These are phyloP conservation scores for Solanum peruvianum DNA, from an alignment of 257 asterid species.

Conservation along the genomic window DNA sequence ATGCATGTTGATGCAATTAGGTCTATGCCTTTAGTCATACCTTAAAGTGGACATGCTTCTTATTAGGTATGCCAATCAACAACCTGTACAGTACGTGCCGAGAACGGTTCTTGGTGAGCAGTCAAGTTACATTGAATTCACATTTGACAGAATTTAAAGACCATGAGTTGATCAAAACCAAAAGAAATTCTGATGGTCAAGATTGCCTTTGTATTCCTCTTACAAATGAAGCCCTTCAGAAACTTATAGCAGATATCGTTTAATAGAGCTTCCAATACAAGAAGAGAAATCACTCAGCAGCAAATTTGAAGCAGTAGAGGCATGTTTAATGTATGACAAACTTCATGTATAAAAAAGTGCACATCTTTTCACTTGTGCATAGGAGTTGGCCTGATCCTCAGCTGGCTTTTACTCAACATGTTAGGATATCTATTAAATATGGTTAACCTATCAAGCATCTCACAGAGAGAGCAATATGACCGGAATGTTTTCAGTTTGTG, in stretches of 20 bases:
- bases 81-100: slow-evolving; percentile 61
- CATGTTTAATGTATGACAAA: neutral
- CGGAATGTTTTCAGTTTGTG: neutral
- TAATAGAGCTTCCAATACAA: slow-evolving; percentile 10
- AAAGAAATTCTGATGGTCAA: slow-evolving; percentile 68
- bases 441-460: neutral
- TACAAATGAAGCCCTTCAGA: slow-evolving; percentile 61
- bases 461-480: neutral
- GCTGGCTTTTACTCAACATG: neutral
- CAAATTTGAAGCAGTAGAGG: neutral
- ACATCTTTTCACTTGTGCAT: neutral
- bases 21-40: neutral
- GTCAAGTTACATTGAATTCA: slow-evolving; percentile 80
- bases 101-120: slow-evolving; percentile 83
- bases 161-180: slow-evolving; percentile 82
- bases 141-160: slow-evolving; percentile 92
- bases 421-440: neutral
- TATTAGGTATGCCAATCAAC: slow-evolving; percentile 73
- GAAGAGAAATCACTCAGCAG: neutral
- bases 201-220: slow-evolving; percentile 82
- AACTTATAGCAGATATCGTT: slow-evolving; percentile 59
- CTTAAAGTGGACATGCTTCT: neutral
- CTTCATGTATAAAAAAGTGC: neutral
- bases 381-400: neutral
- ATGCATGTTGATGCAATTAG: neutral